phyloP scores from a whole-genome alignment of 257 asterid species.

The Nicotiana tomentosiformis region DNA sequence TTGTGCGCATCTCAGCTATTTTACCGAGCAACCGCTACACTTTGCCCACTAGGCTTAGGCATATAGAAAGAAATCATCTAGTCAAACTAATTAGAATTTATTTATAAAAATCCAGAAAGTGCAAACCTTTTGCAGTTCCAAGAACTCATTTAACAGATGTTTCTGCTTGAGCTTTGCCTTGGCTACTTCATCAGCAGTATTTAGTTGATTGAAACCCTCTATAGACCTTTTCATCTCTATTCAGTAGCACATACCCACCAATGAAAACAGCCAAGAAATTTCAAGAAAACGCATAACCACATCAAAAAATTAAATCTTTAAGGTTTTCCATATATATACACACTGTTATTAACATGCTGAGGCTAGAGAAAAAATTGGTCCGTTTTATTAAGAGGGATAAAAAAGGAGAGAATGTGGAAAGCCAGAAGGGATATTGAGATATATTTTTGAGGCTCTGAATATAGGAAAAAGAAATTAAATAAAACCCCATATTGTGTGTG shows the following conservation, averaged over 20 bases:
- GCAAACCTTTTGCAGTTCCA: conserved; percentile 7
- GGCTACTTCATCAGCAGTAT: background rate
- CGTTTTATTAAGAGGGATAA: background rate
- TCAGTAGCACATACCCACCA: background rate
- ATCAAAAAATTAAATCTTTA: background rate
- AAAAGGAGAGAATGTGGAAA: background rate
- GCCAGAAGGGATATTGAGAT: background rate
- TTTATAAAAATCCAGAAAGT: background rate
- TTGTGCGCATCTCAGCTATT: too few relatives aligned
- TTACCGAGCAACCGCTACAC: too few relatives aligned
- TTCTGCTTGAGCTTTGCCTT: background rate
- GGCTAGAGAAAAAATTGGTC: background rate
- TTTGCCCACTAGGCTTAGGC: too few relatives aligned
- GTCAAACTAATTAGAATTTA: background rate
- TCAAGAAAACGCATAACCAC: background rate
- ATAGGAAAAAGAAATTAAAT: too few relatives aligned
- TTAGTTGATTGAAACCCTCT: background rate
- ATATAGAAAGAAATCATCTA: too few relatives aligned
- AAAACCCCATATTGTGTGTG: conserved; percentile 6
- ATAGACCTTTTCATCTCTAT: background rate
- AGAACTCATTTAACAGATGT: background rate
- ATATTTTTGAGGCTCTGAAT: background rate
- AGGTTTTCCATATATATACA: background rate
- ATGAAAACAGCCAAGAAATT: background rate
- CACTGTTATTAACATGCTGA: too few relatives aligned